phyloP scores from a whole-genome alignment of 2,329 filamentous ascomycete genomes.

The Scedosporium boydii region DNA sequence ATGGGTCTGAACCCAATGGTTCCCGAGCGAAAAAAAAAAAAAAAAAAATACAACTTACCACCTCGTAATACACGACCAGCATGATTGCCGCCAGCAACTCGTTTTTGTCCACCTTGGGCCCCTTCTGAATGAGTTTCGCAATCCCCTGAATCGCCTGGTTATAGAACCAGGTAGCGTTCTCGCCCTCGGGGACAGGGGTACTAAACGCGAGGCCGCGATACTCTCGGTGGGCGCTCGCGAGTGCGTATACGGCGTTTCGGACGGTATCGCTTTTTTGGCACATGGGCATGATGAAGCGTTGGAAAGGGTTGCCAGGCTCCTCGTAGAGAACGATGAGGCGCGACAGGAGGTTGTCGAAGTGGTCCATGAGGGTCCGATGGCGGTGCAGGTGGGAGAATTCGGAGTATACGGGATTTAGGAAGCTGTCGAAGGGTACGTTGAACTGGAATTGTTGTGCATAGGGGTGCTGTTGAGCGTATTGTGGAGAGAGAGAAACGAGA shows the following conservation, averaged over 20 bases:
- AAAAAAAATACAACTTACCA: no score
- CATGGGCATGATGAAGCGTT: slow-evolving; percentile 52
- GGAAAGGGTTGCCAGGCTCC: slow-evolving; percentile 53
- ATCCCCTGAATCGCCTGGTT: slow-evolving; percentile 50
- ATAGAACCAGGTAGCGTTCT: slow-evolving; percentile 50
- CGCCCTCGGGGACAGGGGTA: slow-evolving; percentile 26
- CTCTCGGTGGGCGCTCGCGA: slow-evolving; percentile 77
- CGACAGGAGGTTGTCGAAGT: slow-evolving; percentile 55
- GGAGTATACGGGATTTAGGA: slow-evolving; percentile 41
- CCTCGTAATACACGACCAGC: slow-evolving; percentile 54
- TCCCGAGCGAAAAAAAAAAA: no score
- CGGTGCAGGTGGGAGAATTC: slow-evolving; percentile 47
- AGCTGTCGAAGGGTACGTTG: slow-evolving; percentile 30
- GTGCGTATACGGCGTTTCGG: slow-evolving; percentile 74
- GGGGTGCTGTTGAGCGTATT: slow-evolving; percentile 12
- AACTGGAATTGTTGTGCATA: slow-evolving; percentile 30
- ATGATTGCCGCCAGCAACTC: slow-evolving; percentile 53
- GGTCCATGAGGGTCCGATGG: slow-evolving; percentile 46
- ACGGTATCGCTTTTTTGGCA: slow-evolving; percentile 48
- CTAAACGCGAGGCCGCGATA: slow-evolving; percentile 37
- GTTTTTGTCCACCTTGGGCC: slow-evolving; percentile 38
- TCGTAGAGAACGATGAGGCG: slow-evolving; percentile 58
- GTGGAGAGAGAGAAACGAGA: background rate
- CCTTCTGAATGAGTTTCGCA: slow-evolving; percentile 45
- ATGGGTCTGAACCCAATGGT: no score